These are phyloP conservation scores for Cladosporium colombiae DNA, from an alignment of 2,329 filamentous ascomycete genomes.

Conservation along the genomic window DNA sequence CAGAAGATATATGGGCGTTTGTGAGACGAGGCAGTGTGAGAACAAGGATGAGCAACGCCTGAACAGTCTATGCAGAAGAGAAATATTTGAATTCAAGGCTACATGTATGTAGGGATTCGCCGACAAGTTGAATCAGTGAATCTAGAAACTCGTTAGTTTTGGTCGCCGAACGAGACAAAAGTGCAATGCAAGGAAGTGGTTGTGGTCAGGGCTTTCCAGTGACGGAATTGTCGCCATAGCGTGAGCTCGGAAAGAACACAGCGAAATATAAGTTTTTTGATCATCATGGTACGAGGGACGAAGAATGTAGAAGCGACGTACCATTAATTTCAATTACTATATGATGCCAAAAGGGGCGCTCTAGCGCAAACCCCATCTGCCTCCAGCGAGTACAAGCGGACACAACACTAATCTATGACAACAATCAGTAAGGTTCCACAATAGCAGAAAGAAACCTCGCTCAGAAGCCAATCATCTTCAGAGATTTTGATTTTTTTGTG, in stretches of 20 bases:
- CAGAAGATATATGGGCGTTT: too few relatives aligned
- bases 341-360: conserved; percentile 6
- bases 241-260: conserved; percentile 64
- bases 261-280: conserved; percentile 56
- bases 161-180: neutral
- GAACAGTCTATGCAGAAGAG: neutral
- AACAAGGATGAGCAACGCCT: neutral
- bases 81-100: neutral
- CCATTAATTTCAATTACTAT: conserved; percentile 12
- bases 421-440: neutral
- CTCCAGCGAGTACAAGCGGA: neutral
- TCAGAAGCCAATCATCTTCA: conserved; percentile 22
- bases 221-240: conserved; percentile 61
- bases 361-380: conserved; percentile 14
- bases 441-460: neutral
- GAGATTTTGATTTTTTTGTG: conserved; percentile 33
- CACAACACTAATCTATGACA: neutral
- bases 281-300: conserved; percentile 52
- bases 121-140: neutral
- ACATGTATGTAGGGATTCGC: neutral
- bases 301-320: conserved; percentile 20
- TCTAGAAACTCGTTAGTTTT: neutral
- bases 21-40: neutral
- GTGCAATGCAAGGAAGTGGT: neutral
- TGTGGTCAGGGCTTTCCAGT: conserved; percentile 64